Evolutionary conservation across 352 stramenopile genomes (phyloP).

Genomic region (Peronospora tabacina): DNA sequence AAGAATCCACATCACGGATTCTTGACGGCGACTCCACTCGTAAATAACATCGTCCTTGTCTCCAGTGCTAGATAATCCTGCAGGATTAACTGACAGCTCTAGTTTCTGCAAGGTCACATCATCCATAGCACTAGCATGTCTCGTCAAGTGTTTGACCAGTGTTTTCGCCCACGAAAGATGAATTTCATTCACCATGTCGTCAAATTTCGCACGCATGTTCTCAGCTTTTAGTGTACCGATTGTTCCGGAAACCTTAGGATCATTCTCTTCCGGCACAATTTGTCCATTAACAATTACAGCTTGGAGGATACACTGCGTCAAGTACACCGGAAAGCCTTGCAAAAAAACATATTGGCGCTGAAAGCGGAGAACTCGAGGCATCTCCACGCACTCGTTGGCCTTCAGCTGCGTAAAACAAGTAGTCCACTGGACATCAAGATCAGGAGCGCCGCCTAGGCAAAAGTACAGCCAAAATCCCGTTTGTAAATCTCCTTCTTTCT

Average conservation of each 20-base stretch:
- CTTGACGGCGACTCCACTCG: constrained; percentile 27
- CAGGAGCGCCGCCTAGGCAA: constrained; percentile 47
- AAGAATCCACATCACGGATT: constrained; percentile 25
- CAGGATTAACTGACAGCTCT: constrained; percentile 23
- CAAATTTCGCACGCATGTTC: constrained; percentile 18
- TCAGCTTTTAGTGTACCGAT: constrained; percentile 9
- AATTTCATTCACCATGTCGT: constrained; percentile 26
- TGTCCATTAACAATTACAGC: constrained; percentile 31
- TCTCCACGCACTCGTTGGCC: constrained; percentile 37
- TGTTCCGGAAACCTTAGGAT: constrained; percentile 2
- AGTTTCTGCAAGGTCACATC: constrained; percentile 11
- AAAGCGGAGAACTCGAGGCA: constrained; percentile 32
- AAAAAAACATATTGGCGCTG: constrained; percentile 32
- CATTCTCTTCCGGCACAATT: constrained; percentile 4
- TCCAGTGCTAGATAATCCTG: constrained; percentile 10
- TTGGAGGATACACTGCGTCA: constrained; percentile 53
- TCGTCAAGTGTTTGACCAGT: constrained; percentile 15
- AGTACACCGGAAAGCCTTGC: constrained; percentile 30
- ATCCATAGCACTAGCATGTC: constrained; percentile 5
- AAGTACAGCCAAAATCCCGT: constrained; percentile 48
- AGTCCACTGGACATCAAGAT: constrained; percentile 41
- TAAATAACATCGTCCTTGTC: constrained; percentile 25
- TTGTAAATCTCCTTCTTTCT: constrained; percentile 36
- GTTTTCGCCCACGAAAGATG: constrained; percentile 29
- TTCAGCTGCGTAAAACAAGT: constrained; percentile 30